Base-by-base conservation (phyloP, 306 rosid genomes). In the Vachellia pachyceras region DNA sequence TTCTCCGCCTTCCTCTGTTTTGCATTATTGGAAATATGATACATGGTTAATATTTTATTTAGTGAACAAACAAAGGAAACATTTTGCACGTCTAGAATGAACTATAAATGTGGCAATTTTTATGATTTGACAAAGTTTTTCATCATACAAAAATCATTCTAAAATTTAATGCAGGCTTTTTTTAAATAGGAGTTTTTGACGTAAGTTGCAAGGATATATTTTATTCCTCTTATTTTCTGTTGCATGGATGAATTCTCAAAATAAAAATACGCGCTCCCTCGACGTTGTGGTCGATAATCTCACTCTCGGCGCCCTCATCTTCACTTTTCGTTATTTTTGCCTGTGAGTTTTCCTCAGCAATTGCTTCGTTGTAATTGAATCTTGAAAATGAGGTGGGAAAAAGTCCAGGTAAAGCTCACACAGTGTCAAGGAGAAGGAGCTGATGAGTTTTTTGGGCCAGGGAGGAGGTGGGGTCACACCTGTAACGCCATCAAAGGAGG, bases 401-500 rank as follows among this genome's bases (percentile, higher is more conserved):
- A 85, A 78, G 86, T 92, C 60, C 86, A 77, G 84, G 78, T 61
- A 50, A 84, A 84, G 29, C 77, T 83, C 54, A 76, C 71, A 74
- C 91, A 87, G 64, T 90, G 85, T 58, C 90, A 79, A 35, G 87
- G 67, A 33, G 92, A 70, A 77, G 69, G 12, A 29, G 64, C 29
- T 69, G 85, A 81, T 44, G 89, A 67, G 85, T 36, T 82, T 47
- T 76, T 79, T 83, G 97, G 93, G 80, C 99, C 99, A 80, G 99
- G 99, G 35, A 96, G 89, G 85, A 85, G 99, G 92, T 96, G 99
- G 99, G 99, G 99, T 12, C 99, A 93, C 86, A 89, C 97, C 80
- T 93, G 97, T 84, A 94, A 90, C 94, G 93, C 99, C 93, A 84
- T 96, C 86, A 90, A 90, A 84, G 97, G 91, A 63, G 99, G 99